Conservation (phyloP, 495 filamentous ascomycete species). For the Podospora pseudoanserina region DNA sequence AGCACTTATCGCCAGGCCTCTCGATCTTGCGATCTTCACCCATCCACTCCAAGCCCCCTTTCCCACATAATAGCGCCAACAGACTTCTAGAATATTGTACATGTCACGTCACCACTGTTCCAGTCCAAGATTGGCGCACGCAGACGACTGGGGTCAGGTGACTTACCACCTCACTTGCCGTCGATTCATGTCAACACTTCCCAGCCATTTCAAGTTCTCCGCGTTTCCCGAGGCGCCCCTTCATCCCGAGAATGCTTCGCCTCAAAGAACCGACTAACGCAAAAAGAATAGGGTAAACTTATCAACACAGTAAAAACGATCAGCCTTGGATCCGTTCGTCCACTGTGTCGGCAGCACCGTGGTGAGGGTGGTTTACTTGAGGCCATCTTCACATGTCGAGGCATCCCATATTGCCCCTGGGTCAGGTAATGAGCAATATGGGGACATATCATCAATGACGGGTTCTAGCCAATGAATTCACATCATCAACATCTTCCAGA, state of each 20-base stretch:
- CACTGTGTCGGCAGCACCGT: not conserved
- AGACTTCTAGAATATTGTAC: not conserved
- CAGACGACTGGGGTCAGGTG: constrained; percentile 10
- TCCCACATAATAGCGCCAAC: not conserved
- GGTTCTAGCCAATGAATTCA: not conserved
- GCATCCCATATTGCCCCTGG: not conserved
- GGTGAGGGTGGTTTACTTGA: not conserved
- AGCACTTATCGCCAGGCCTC: not conserved
- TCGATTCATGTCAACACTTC: not conserved
- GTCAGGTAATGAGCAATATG: not conserved
- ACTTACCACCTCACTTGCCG: not conserved
- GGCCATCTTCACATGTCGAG: not conserved
- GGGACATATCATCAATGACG: not conserved
- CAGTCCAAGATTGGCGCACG: not conserved
- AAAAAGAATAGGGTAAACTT: not conserved
- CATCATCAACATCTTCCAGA: not conserved
- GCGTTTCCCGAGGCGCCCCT: not conserved
- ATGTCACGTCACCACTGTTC: not conserved
- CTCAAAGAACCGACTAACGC: not conserved
- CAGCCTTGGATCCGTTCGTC: not conserved
- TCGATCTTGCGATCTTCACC: constrained; percentile 5
- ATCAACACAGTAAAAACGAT: not conserved
- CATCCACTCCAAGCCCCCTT: not conserved
- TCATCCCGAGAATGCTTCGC: not conserved
- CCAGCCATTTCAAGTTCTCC: not conserved